A percentile compares a stretch with the other conserved stretches of the same genome.
phyloP scores from a whole-genome alignment of 805 yeast species.

The Diddensiella caesifluorescens region DNA sequence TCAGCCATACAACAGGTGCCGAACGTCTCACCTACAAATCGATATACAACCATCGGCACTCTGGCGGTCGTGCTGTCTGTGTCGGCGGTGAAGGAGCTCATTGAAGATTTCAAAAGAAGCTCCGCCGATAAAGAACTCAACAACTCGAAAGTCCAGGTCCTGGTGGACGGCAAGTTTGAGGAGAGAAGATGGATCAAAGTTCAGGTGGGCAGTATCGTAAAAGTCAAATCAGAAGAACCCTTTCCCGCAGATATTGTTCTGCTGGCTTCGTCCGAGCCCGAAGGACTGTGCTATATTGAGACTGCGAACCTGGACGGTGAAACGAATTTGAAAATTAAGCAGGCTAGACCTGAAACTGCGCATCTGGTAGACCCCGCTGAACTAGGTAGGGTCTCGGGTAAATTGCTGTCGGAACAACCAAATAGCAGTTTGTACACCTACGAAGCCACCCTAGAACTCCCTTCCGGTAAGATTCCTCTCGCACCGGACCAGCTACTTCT shows the following conservation, averaged over 20 bases:
- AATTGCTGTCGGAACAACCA: constrained; percentile 81
- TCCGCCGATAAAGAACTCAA: constrained; percentile 86
- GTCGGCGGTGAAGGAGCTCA: constrained; percentile 85
- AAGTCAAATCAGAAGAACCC: constrained; percentile 79
- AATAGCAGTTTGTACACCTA: constrained; percentile 90
- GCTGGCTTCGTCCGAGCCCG: constrained; percentile 92
- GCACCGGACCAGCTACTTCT: constrained; percentile 86
- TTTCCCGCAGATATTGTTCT: constrained; percentile 90
- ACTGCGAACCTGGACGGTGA: constrained; percentile 98
- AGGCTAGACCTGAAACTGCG: constrained; percentile 74
- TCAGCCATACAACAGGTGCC: constrained; percentile 96
- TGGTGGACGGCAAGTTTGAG: constrained; percentile 56
- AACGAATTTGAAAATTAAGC: constrained; percentile 92
- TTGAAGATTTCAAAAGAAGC: constrained; percentile 87
- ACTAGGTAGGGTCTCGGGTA: constrained; percentile 49
- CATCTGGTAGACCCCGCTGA: constrained; percentile 61
- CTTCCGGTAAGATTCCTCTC: constrained; percentile 48
- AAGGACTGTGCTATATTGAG: constrained; percentile 94
- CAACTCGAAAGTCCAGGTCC: constrained; percentile 64
- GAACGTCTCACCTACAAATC: constrained; percentile 88
- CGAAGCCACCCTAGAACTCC: constrained; percentile 72
- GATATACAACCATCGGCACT: constrained; percentile 94
- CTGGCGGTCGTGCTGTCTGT: constrained; percentile 77
- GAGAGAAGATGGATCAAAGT: constrained; percentile 79
- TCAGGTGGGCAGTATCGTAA: constrained; percentile 84